These are phyloP conservation scores for Fusarium keratoplasticum DNA, from an alignment of 2,329 filamentous ascomycete genomes.

Conservation along the genomic window DNA sequence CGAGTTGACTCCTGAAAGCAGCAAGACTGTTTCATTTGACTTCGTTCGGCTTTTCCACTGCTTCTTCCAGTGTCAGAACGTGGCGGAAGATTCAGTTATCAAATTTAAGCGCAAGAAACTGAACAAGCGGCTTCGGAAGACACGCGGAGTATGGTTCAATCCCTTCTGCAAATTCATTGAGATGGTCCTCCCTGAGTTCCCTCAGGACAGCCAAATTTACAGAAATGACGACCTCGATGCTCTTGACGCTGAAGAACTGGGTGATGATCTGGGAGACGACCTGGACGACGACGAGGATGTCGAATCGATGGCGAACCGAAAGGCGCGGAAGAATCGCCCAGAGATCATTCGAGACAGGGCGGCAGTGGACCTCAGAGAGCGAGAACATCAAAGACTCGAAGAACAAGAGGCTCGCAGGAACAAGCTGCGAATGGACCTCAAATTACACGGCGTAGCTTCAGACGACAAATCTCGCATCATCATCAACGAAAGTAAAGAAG, in stretches of 20 bases:
- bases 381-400: constrained; percentile 63
- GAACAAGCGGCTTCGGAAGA: constrained; percentile 23
- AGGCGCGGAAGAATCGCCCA: constrained; percentile 38
- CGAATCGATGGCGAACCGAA: constrained; percentile 24
- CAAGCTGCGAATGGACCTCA: constrained; percentile 60
- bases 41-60: constrained; percentile 47
- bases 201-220: constrained; percentile 50
- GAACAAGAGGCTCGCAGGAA: constrained; percentile 65
- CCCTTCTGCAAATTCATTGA: constrained; percentile 46
- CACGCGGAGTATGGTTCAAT: constrained; percentile 26
- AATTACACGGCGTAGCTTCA: constrained; percentile 54
- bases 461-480: constrained; percentile 65
- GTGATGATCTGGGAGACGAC: constrained; percentile 25
- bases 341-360: constrained; percentile 52
- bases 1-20: constrained; percentile 15
- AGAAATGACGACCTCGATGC: constrained; percentile 38
- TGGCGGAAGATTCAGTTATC: constrained; percentile 35
- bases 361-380: constrained; percentile 65
- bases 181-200: constrained; percentile 43
- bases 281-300: constrained; percentile 28
- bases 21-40: constrained; percentile 45
- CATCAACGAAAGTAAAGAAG: constrained; percentile 74
- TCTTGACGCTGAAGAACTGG: constrained; percentile 10
- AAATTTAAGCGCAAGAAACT: constrained; percentile 30
- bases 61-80: constrained; percentile 43